Percentiles rank a stretch among this genome's conserved stretches.
Evolutionary conservation across 2,329 filamentous ascomycete genomes (phyloP).

Genomic region (Ophiocordyceps camponoti-rufipedis): DNA sequence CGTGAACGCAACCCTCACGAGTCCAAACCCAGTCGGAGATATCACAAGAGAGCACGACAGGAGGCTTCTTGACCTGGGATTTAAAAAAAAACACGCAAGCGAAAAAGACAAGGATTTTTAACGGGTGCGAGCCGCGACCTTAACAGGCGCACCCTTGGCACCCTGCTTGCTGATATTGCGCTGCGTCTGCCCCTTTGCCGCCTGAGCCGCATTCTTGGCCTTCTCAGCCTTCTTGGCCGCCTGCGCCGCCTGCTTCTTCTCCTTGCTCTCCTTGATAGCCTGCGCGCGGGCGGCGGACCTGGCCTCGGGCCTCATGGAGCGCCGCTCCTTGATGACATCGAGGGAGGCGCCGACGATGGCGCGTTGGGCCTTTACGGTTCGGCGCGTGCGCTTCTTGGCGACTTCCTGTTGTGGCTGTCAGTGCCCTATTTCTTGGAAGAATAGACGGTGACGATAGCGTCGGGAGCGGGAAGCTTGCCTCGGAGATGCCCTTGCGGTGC

Average conservation of each 20-base stretch:
- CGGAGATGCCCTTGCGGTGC: slow-evolving; percentile 99
- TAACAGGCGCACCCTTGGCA: slow-evolving; percentile 73
- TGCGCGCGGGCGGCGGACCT: slow-evolving; percentile 74
- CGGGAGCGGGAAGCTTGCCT: slow-evolving; percentile 41
- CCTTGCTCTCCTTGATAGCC: slow-evolving; percentile 96
- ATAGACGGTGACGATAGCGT: background rate
- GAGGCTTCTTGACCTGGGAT: background rate
- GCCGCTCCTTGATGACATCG: slow-evolving; percentile 99
- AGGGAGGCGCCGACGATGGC: slow-evolving; percentile 97
- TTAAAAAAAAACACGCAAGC: slow-evolving; percentile 7
- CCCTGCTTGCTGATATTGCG: slow-evolving; percentile 94
- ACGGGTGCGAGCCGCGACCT: slow-evolving; percentile 74
- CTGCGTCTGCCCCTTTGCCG: slow-evolving; percentile 58
- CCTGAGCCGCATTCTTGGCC: slow-evolving; percentile 69
- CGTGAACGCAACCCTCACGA: too few relatives aligned
- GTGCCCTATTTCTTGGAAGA: background rate
- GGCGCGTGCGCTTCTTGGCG: slow-evolving; percentile 98
- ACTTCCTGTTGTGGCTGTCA: slow-evolving; percentile 53
- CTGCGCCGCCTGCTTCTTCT: slow-evolving; percentile 81
- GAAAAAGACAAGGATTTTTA: slow-evolving; percentile 15
- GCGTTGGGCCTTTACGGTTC: slow-evolving; percentile 96
- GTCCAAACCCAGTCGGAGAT: too few relatives aligned
- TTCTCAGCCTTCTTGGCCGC: slow-evolving; percentile 98
- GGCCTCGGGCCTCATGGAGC: slow-evolving; percentile 84
- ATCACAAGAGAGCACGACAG: too few relatives aligned